Conservation (phyloP, 371 early-diverging fungal genomes). For the Saksenaea vasiformis region DNA sequence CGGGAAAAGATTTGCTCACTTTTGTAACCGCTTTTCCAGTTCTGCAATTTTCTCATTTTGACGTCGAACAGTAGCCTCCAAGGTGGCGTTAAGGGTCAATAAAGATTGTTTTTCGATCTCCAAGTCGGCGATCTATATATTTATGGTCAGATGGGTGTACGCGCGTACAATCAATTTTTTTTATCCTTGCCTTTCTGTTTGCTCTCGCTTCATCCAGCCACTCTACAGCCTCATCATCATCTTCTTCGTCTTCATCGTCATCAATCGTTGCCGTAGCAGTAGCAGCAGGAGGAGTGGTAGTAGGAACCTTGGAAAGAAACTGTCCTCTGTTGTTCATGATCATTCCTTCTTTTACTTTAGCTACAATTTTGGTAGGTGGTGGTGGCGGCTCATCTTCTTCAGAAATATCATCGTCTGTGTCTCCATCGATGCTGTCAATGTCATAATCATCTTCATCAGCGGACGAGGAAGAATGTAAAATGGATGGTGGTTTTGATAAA, state of each 20-base stretch:
- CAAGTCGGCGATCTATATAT: conserved; percentile 48
- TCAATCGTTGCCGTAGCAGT: too few relatives aligned
- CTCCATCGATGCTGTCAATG: conserved; percentile 23
- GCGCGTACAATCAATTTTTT: neutral
- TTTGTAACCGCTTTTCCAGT: conserved; percentile 43
- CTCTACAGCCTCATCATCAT: conserved; percentile 21
- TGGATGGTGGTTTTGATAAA: neutral
- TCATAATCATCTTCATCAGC: conserved; percentile 13
- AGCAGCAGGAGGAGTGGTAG: neutral
- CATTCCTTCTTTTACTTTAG: conserved; percentile 35
- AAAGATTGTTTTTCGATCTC: conserved; percentile 53
- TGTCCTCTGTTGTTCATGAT: conserved; percentile 44
- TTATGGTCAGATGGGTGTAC: neutral
- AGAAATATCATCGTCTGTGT: conserved; percentile 17
- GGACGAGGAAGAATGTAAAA: neutral
- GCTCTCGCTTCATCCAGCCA: conserved; percentile 41
- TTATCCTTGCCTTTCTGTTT: conserved; percentile 26
- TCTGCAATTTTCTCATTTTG: conserved; percentile 46
- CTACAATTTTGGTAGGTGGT: conserved; percentile 23
- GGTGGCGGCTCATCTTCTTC: conserved; percentile 10
- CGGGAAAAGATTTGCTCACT: conserved; percentile 23
- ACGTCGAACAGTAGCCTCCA: conserved; percentile 45
- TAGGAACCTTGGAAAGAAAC: conserved; percentile 30
- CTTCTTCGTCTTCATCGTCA: neutral
- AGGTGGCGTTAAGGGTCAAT: conserved; percentile 40